Conservation (phyloP, 1,139 yeast species). For the Pichia sp. region DNA sequence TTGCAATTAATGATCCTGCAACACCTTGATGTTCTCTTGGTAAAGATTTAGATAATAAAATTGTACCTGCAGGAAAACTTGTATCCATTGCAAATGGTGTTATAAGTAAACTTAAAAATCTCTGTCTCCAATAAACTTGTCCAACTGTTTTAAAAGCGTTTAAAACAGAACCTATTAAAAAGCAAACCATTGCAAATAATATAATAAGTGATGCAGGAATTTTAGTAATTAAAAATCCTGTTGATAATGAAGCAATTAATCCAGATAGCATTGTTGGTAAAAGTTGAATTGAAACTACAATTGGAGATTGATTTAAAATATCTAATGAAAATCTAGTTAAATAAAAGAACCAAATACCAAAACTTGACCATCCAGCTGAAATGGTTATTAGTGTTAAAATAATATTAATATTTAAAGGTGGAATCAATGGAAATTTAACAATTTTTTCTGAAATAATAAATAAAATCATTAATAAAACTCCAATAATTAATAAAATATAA, state of each 20-base stretch:
- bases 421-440: constrained; percentile 37
- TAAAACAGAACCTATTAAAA: constrained; percentile 36
- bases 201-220: constrained; percentile 40
- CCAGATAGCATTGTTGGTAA: constrained; percentile 41
- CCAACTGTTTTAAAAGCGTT: constrained; percentile 41
- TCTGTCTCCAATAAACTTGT: constrained; percentile 49
- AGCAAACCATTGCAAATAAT: constrained; percentile 40
- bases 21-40: constrained; percentile 55
- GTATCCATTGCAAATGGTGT: constrained; percentile 59
- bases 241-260: constrained; percentile 38
- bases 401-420: constrained; percentile 37
- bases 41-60: constrained; percentile 44
- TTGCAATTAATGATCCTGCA: constrained; percentile 58
- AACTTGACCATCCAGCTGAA: constrained; percentile 55
- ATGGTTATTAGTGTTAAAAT: constrained; percentile 44
- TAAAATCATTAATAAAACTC: constrained; percentile 32
- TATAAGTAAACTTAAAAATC: constrained; percentile 42
- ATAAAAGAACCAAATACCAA: constrained; percentile 53
- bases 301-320: constrained; percentile 26
- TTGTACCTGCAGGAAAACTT: constrained; percentile 58
- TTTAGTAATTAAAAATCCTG: constrained; percentile 36
- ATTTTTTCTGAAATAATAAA: constrained; percentile 14
- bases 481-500: constrained; percentile 45
- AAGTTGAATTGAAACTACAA: constrained; percentile 36
- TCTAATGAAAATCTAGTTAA: constrained; percentile 21